These are phyloP conservation scores for Phytophthora brassicae DNA, from an alignment of 352 stramenopile genomes.

Conservation along the genomic window DNA sequence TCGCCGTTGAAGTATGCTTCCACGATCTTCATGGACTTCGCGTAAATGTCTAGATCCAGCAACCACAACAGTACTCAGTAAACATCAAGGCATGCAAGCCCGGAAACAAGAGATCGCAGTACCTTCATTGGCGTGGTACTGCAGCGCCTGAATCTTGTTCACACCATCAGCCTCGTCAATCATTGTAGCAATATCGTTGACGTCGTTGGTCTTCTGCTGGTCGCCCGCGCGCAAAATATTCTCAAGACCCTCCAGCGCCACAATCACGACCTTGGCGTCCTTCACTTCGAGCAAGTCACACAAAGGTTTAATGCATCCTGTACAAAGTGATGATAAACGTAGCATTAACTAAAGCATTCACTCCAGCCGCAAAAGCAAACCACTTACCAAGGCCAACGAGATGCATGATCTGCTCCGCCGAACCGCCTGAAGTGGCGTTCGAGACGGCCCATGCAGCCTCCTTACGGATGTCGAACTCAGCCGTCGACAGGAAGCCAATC, in stretches of 20 bases:
- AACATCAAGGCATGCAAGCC: conserved; percentile 26
- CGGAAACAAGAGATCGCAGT: conserved; percentile 27
- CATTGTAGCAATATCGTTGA: conserved; percentile 95
- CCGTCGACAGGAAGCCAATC: conserved; percentile 95
- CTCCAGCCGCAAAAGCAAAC: background rate
- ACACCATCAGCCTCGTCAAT: conserved; percentile 97
- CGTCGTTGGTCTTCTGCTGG: conserved; percentile 62
- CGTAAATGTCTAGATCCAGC: conserved; percentile 72
- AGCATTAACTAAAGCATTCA: conserved; percentile 6
- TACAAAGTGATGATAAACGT: background rate
- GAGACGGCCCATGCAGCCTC: conserved; percentile 99
- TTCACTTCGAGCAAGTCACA: conserved; percentile 96
- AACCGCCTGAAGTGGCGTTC: conserved; percentile 97
- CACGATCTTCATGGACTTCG: conserved; percentile 96
- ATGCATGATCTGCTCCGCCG: conserved; percentile 95
- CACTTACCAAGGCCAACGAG: conserved; percentile 91
- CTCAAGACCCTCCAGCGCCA: conserved; percentile 98
- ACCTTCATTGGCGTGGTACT: conserved; percentile 98
- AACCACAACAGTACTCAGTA: conserved; percentile 23
- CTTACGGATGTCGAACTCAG: conserved; percentile 99
- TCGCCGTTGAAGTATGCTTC: conserved; percentile 98
- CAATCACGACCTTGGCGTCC: conserved; percentile 98
- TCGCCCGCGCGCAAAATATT: conserved; percentile 97
- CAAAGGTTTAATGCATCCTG: conserved; percentile 95
- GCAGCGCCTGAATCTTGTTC: conserved; percentile 97